These are phyloP conservation scores for Thecaphora frezii DNA, from an alignment of 1,284 basidiomycete genomes.

Conservation along the genomic window DNA sequence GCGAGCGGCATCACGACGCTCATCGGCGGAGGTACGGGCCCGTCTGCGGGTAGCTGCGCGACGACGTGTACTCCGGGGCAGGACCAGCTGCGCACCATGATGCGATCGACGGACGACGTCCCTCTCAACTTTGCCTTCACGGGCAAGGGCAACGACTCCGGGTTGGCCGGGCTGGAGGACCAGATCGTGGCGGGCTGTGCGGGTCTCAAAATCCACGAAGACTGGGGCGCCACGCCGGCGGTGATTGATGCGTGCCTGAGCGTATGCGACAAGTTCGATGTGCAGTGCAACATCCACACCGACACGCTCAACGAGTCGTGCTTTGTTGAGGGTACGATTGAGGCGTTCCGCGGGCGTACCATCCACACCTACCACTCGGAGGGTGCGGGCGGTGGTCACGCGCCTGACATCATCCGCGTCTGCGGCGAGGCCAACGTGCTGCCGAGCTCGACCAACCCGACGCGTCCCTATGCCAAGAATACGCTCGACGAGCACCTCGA, in stretches of 20 bases:
- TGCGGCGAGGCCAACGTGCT: constrained; percentile 86
- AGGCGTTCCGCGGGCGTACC: constrained; percentile 83
- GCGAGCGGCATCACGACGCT: constrained; percentile 62
- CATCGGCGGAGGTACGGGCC: constrained; percentile 73
- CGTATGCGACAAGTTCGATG: constrained; percentile 87
- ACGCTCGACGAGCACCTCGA: constrained; percentile 97
- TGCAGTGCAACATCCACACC: constrained; percentile 96
- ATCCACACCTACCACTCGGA: constrained; percentile 74
- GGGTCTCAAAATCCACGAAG: constrained; percentile 94
- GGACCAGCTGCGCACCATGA: constrained; percentile 51
- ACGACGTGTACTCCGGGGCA: constrained; percentile 84
- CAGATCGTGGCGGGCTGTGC: constrained; percentile 83
- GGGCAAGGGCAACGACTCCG: constrained; percentile 80
- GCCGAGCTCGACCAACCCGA: constrained; percentile 97
- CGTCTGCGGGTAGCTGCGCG: constrained; percentile 83
- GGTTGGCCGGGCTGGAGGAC: constrained; percentile 71
- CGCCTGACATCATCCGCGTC: constrained; percentile 95
- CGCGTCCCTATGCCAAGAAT: constrained; percentile 85
- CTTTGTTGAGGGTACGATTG: constrained; percentile 89
- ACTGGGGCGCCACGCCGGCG: constrained; percentile 93
- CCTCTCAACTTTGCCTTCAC: constrained; percentile 90
- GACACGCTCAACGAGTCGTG: constrained; percentile 72
- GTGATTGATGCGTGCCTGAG: constrained; percentile 76
- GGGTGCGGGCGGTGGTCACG: constrained; percentile 75
- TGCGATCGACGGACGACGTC: constrained; percentile 74